Conservation (phyloP, 1,139 yeast genomes). For the Taphrina flavorubra region DNA sequence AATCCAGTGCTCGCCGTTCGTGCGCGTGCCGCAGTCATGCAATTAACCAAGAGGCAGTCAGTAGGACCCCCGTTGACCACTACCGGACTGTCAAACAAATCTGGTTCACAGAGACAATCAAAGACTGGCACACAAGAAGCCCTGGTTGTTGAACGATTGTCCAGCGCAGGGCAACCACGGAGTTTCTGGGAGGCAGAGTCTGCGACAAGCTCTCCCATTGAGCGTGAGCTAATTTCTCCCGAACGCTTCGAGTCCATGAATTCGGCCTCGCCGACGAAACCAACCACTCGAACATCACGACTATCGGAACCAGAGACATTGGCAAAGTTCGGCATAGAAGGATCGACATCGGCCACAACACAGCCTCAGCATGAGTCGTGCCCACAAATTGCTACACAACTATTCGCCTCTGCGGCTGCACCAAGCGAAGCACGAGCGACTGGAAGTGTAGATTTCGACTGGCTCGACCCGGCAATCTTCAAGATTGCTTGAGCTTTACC, state of each 20-base stretch:
- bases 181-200: slow-evolving; percentile 32
- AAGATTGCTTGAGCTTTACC: not conserved
- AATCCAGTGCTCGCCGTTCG: slow-evolving; percentile 31
- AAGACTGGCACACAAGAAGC: not conserved
- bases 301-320: not conserved
- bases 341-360: not conserved
- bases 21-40: slow-evolving; percentile 17
- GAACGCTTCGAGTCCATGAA: slow-evolving; percentile 10
- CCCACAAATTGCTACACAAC: slow-evolving; percentile 1
- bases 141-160: not conserved
- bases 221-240: slow-evolving; percentile 30
- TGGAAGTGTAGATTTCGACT: slow-evolving; percentile 8
- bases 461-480: slow-evolving; percentile 9
- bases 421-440: not conserved
- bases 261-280: not conserved
- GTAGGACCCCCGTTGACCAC: not conserved
- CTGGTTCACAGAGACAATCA: not conserved
- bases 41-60: slow-evolving; percentile 16
- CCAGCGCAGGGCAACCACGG: not conserved
- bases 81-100: not conserved
- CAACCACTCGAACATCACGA: not conserved
- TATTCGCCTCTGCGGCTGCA: not conserved
- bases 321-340: not conserved
- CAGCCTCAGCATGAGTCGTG: not conserved
- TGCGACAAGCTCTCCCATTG: slow-evolving; percentile 28